Conservation (phyloP, 176 grass and related monocot genomes). For the Aechmea fasciata region DNA sequence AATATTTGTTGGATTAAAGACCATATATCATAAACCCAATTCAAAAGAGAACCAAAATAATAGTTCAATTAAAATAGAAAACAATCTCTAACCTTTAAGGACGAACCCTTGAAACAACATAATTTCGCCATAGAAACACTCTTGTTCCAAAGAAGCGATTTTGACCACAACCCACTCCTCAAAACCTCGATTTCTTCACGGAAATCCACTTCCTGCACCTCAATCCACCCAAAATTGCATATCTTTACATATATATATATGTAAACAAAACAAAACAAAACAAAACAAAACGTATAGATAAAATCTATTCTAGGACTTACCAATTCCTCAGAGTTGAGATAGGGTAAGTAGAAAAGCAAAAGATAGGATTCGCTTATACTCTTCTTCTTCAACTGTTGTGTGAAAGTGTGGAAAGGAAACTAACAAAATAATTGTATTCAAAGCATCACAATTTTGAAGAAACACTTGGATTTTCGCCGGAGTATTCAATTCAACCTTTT, state of each 20-base stretch:
- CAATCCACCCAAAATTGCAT: not conserved
- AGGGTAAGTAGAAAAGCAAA: not conserved
- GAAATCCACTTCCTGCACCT: not conserved
- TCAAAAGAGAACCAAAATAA: not conserved
- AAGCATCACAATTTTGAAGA: too few relatives aligned
- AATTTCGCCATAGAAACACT: not conserved
- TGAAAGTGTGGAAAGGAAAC: not conserved
- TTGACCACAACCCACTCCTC: conserved; percentile 1
- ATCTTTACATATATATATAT: not conserved
- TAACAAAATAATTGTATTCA: not conserved
- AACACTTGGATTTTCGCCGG: too few relatives aligned
- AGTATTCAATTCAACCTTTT: too few relatives aligned
- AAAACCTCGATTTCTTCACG: not conserved
- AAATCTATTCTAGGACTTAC: not conserved
- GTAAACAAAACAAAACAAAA: not conserved
- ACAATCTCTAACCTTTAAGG: not conserved
- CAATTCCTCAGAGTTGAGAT: not conserved
- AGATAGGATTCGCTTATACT: not conserved
- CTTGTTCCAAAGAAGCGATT: not conserved
- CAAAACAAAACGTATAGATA: too few relatives aligned
- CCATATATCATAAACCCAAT: not conserved
- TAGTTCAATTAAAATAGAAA: not conserved
- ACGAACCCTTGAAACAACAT: conserved; percentile 1
- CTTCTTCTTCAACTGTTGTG: not conserved
- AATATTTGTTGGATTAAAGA: too few relatives aligned